Percentiles rank a stretch among this genome's conserved stretches.
These are phyloP conservation scores for Plantago major DNA, from an alignment of 257 asterid species.

Conservation along the genomic window DNA sequence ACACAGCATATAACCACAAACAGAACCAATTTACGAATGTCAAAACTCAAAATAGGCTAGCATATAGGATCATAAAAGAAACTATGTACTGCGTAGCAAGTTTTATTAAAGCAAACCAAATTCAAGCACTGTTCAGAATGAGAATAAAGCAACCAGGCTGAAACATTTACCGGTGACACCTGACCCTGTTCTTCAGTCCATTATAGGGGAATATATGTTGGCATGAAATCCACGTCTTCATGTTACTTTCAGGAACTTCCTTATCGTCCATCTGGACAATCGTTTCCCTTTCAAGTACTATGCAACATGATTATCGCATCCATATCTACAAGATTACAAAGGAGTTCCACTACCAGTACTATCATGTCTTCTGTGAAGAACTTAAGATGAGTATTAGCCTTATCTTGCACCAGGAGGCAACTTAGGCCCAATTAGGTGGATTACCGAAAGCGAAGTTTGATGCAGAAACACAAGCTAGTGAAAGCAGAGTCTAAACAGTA, in stretches of 20 bases:
- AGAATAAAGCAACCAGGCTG: constrained; percentile 13
- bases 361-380: constrained; percentile 13
- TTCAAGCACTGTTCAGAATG: neutral
- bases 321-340: constrained; percentile 26
- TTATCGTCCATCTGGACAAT: constrained; percentile 8
- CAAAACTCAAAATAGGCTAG: neutral
- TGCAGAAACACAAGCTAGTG: constrained; percentile 22
- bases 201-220: neutral
- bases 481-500: neutral
- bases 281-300: constrained; percentile 20
- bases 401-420: constrained; percentile 25
- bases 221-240: neutral
- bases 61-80: neutral
- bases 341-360: constrained; percentile 23
- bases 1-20: neutral
- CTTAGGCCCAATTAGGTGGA: constrained; percentile 15
- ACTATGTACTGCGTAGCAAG: neutral
- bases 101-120: neutral
- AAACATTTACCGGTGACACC: constrained; percentile 2
- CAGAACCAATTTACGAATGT: neutral
- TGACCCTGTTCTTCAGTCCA: neutral
- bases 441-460: constrained; percentile 21
- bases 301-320: constrained; percentile 14
- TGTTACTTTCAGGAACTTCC: neutral
- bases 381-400: constrained; percentile 22